Evolutionary conservation across 2,329 filamentous ascomycete species (phyloP), one percentile per base, ranked within the genome.

Genomic region (Arachnopeziza araneosa): DNA sequence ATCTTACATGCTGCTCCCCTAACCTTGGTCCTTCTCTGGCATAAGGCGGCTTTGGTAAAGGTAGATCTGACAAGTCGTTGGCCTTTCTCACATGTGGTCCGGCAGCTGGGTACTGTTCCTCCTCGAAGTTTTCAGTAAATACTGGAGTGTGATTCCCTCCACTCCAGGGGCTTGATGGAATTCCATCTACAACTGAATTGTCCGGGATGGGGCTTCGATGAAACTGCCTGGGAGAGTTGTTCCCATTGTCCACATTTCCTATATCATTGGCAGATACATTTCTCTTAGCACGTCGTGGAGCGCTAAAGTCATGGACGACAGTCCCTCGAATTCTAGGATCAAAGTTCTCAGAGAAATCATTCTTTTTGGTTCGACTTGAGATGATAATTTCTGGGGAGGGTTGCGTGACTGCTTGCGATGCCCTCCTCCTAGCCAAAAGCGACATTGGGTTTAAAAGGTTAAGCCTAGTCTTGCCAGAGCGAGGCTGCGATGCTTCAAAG

Each of bases 261-360:
- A 64, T 56, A 66, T 70, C 68, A 55, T 60, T 65, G 26, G 64
- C 74, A 24, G 75, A 72, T 2, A 76, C 63, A 26, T 75, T 71
- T 52, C 72, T 78, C 62, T 75, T 79, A 24, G 77, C 56, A 50
- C 52, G 78, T 55, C 83, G 76, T 1, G 84, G 85, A 0, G 82
- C 83, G 67, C 84, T 87, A 67, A 87, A 88, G 70, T 85, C 86
- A 69, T 89, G 86, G 55, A 87, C 80, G 53, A 79, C 77, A 8
- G 82, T 89, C 54, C 83, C 86, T 67, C 79, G 80, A 64, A 89
- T 89, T 10, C 83, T 79, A 21, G 85, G 85, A 66, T 88, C 85
- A 66, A 87, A 86, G 70, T 23, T 74, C 72, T 52, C 74, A 66
- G 26, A 79, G 66, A 54, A 63, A 55, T 50, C 12, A 10, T 56